phyloP scores from a whole-genome alignment of 2,329 filamentous ascomycete species.

The Didymella arachidicola region DNA sequence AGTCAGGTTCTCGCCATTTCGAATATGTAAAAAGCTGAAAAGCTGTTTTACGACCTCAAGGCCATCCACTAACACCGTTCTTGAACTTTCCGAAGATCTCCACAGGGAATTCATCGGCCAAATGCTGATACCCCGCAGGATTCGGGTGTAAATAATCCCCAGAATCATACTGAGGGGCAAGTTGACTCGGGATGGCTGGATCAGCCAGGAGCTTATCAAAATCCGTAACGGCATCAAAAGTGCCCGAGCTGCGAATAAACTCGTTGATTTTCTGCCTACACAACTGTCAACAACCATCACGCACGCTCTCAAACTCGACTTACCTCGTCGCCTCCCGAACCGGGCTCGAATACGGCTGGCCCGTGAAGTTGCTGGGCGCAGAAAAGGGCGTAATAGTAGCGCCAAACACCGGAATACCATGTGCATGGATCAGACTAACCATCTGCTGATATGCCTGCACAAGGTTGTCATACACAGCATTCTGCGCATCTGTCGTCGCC shows the following conservation, averaged over 20 bases:
- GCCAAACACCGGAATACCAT: conserved; percentile 65
- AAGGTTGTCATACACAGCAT: conserved; percentile 58
- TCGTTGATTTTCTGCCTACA: conserved; percentile 61
- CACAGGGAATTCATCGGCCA: conserved; percentile 67
- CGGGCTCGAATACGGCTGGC: conserved; percentile 63
- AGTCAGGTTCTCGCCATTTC: not conserved
- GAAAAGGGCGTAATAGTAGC: conserved; percentile 73
- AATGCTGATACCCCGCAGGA: conserved; percentile 64
- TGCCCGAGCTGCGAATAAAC: conserved; percentile 65
- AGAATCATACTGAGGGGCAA: conserved; percentile 63
- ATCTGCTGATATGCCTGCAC: conserved; percentile 68
- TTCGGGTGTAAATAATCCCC: conserved; percentile 73
- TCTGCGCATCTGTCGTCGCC: conserved; percentile 56
- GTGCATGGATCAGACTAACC: conserved; percentile 60
- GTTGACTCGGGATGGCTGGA: conserved; percentile 54
- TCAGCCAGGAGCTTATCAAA: conserved; percentile 67
- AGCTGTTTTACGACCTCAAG: not conserved
- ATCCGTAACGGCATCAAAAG: conserved; percentile 68
- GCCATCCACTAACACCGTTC: conserved; percentile 20
- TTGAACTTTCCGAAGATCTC: conserved; percentile 57
- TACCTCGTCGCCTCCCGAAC: conserved; percentile 63
- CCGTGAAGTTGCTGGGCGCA: conserved; percentile 49
- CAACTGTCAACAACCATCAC: not conserved
- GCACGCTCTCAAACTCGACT: not conserved
- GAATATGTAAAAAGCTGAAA: not conserved